These are phyloP conservation scores for Penicillium ochrochloron DNA, from an alignment of 495 filamentous ascomycete genomes.

Conservation along the genomic window DNA sequence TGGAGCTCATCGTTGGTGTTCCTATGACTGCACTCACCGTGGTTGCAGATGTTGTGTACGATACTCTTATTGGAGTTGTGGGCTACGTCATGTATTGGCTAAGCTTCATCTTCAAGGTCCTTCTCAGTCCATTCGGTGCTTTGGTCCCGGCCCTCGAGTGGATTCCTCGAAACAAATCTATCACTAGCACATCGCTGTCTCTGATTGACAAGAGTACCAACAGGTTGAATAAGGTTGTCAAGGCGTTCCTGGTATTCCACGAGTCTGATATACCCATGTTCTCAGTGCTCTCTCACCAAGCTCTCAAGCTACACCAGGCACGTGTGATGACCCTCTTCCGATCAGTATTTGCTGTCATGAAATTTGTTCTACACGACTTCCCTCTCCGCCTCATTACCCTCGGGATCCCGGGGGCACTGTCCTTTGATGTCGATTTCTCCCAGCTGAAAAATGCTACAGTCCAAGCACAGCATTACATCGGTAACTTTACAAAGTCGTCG, in stretches of 20 bases:
- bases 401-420: conserved; percentile 29
- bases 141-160: conserved; percentile 48
- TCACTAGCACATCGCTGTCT: conserved; percentile 52
- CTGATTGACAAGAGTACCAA: conserved; percentile 52
- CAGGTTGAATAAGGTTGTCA: conserved; percentile 49
- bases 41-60: conserved; percentile 71
- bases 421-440: conserved; percentile 22
- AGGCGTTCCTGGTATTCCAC: conserved; percentile 49
- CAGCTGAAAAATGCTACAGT: conserved; percentile 20
- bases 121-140: conserved; percentile 49
- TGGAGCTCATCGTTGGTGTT: conserved; percentile 67
- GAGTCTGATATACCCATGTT: conserved; percentile 64
- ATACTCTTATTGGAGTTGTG: conserved; percentile 60
- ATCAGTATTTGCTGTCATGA: conserved; percentile 26
- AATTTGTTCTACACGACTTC: conserved; percentile 46
- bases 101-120: conserved; percentile 47
- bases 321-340: conserved; percentile 35
- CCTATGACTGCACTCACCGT: conserved; percentile 72
- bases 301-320: conserved; percentile 55
- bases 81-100: conserved; percentile 61
- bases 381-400: conserved; percentile 41
- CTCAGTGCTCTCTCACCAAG: conserved; percentile 64
- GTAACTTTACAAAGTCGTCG: conserved; percentile 24
- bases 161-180: conserved; percentile 40
- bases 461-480: conserved; percentile 29